These are phyloP conservation scores for Sporothrix pallida DNA, from an alignment of 2,329 filamentous ascomycete species.

Conservation along the genomic window DNA sequence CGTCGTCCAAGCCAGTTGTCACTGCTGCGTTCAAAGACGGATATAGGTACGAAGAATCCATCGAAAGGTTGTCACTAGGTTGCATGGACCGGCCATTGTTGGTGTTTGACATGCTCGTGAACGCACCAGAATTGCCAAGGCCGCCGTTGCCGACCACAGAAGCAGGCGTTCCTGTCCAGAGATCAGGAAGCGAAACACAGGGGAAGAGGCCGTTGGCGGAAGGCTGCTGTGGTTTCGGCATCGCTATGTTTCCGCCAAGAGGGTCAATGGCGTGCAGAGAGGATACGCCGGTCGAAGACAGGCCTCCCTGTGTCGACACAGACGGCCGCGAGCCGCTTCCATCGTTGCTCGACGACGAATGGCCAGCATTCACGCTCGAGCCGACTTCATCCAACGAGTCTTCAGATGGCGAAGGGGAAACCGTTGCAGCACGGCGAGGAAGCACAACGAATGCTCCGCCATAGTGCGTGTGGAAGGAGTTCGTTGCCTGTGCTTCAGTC, in stretches of 20 bases:
- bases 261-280: not conserved
- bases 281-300: not conserved
- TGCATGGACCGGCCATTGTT: not conserved
- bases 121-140: not conserved
- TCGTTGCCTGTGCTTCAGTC: not conserved
- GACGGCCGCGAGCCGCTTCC: not conserved
- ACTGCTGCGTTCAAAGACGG: not conserved
- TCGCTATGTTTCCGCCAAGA: not conserved
- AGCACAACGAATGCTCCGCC: slow-evolving; percentile 24
- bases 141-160: not conserved
- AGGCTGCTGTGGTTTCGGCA: not conserved
- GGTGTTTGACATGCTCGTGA: not conserved
- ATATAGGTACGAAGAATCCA: not conserved
- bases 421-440: slow-evolving; percentile 10
- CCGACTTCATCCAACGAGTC: not conserved
- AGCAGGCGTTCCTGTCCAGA: not conserved
- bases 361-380: not conserved
- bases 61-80: not conserved
- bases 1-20: slow-evolving; percentile 7
- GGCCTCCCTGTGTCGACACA: not conserved
- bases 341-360: not conserved
- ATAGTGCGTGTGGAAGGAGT: slow-evolving; percentile 7
- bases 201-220: not conserved
- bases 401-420: not conserved
- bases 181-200: not conserved